These are phyloP conservation scores for Plasmodium fragile DNA, from an alignment of 169 alveolate genomes.

Conservation along the genomic window DNA sequence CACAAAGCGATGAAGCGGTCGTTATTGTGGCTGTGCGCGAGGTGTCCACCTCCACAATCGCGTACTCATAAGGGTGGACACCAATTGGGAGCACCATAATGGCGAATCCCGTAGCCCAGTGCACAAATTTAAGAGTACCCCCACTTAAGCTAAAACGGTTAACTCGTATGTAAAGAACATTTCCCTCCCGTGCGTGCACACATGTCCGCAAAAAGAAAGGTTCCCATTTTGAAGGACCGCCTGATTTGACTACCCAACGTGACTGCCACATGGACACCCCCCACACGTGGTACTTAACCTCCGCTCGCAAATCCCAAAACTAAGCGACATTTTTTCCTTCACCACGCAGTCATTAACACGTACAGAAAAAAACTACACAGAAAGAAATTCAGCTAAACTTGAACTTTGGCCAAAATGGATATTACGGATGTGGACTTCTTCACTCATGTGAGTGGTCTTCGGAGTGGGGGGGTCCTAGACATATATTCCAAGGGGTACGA, in stretches of 20 bases:
- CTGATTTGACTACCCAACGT: not conserved
- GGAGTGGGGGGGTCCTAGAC: conserved; percentile 1
- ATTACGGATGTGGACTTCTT: conserved; percentile 47
- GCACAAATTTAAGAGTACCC: not conserved
- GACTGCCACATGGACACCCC: not conserved
- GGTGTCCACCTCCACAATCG: not conserved
- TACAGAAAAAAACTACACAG: not conserved
- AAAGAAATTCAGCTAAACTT: not conserved
- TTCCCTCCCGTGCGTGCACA: not conserved
- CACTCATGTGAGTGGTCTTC: conserved; percentile 19
- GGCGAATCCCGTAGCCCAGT: not conserved
- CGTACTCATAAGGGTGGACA: not conserved
- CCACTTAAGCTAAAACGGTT: not conserved
- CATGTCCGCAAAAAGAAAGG: not conserved
- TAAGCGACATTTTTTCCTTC: not conserved
- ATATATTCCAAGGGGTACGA: conserved; percentile 48
- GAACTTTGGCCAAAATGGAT: conserved; percentile 37
- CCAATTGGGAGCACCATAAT: not conserved
- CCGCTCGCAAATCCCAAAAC: not conserved
- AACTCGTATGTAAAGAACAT: not conserved
- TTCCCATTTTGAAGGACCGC: not conserved
- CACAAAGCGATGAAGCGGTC: not conserved
- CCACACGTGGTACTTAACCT: not conserved
- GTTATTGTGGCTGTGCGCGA: not conserved
- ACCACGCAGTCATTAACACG: not conserved